These are phyloP conservation scores for Podospora comata DNA, from an alignment of 495 filamentous ascomycete genomes.

Conservation along the genomic window DNA sequence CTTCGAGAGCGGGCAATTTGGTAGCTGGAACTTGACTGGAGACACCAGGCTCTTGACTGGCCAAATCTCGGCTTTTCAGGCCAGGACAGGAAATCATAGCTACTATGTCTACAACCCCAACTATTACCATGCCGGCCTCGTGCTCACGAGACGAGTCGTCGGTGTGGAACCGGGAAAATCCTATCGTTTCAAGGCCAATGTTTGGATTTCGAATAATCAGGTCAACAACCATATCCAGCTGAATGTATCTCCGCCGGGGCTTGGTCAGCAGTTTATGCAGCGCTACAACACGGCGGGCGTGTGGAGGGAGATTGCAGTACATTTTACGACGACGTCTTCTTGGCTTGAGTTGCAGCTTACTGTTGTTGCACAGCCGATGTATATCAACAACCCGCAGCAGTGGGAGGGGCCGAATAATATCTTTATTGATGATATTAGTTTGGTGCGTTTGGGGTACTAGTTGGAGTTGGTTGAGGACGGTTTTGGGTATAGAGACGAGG, in stretches of 20 bases:
- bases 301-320: not conserved
- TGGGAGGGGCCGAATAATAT: not conserved
- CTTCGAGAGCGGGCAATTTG: constrained; percentile 8
- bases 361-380: not conserved
- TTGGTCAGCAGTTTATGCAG: not conserved
- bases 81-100: not conserved
- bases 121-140: not conserved
- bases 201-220: not conserved
- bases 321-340: not conserved
- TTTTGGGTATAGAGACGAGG: no score
- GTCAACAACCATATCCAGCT: not conserved
- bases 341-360: not conserved
- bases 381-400: not conserved
- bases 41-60: not conserved
- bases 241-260: not conserved
- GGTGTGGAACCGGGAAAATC: not conserved
- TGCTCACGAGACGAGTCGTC: not conserved
- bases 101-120: not conserved
- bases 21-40: not conserved
- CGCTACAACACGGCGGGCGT: not conserved
- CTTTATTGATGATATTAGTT: not conserved
- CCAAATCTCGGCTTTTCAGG: not conserved
- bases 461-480: not conserved
- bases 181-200: not conserved
- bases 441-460: constrained; percentile 1